Evolutionary conservation across 139 green algal genomes (phyloP), one percentile per base, ranked within the genome.

Genomic region (Chlorella sorokiniana): DNA sequence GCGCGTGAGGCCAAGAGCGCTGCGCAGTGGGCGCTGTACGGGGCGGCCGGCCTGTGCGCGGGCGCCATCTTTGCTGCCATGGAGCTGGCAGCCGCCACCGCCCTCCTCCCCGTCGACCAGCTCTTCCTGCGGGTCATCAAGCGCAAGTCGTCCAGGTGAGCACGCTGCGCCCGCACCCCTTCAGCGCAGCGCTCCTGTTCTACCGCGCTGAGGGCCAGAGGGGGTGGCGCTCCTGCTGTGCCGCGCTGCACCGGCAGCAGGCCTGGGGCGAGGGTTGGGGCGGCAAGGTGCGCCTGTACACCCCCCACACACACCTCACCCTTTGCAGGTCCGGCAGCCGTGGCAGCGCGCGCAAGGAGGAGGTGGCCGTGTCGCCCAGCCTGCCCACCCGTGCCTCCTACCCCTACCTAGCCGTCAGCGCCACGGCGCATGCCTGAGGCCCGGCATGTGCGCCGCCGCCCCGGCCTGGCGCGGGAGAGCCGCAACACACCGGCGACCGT

Each of bases 61-160:
- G 77, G 77, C 10, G 63, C 63, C 1, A 41, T 64, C 40, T 37
- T 82, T 51, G 77, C 33, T 25, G n/a, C 33, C 33, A 65, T 82
- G 77, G 61, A 82, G 64, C 29, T 63, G 0, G 27, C 23, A 22
- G 33, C 40, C 16, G 67, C 31, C 33, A 3, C 29, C 7, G 33
- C 38, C 1, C 9, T 68, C 42, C 42, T 82, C 45, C 11, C 5
- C 1, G 44, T 64, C 23, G 63, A 82, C 77, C 77, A 82, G 45
- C 40, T 73, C 10, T 76, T 71, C 42, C 44, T 82, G 4, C 44
- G 68, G 63, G 64, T 82, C 22, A 45, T 75, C 29, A 64, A 64
- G 6, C 73, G 73, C 38, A 48, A 48, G 27, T 68, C 73, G 37
- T 52, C 48, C 70, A 77, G 70, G 73, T 69, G 37, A 3, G 72